Evolutionary conservation across 768 basidiomycete species (phyloP), one percentile per base, ranked within the genome.

Genomic region (Asterophora lycoperdoides): DNA sequence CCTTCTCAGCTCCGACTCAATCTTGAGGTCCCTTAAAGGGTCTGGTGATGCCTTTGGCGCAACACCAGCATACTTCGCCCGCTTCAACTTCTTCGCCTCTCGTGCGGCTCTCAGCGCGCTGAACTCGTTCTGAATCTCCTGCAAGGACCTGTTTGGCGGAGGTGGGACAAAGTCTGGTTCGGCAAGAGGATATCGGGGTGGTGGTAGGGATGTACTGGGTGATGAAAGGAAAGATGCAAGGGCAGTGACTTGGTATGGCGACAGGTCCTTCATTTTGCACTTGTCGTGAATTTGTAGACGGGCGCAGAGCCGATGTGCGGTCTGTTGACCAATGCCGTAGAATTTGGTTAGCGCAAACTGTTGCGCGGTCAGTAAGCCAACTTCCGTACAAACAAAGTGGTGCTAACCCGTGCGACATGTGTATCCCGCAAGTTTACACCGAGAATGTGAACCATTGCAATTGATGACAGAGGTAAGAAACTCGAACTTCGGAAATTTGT

Each of bases 161-260:
- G 70, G 76, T 18, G 80, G 76, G 33, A 68, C 65, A 63, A 75
- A 85, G 42, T 68, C 55, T 10, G 76, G 71, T 2, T 73, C 56
- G 1, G 89, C 87, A 29, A 92, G 78, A 10, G 84, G 84, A 54
- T 83, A 77, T 32, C 76, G 76, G 5, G 83, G 79, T 3, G 88
- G 76, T 9, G 80, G 74, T 0, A 83, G 72, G 2, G 86, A 79
- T 14, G 89, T 93, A 18, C 79, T 70, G 1, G 96, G 94, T 0
- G 93, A 89, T 4, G 94, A 93, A 8, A 99, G 83, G 68, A 92
- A 95, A 5, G 95, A 89, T 10, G 93, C 86, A n/a, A 99, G 78
- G 13, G 86, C 79, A 11, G 93, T 96, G 42, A 94, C 73, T 77
- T 99, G 96, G 30, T 80, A 74, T 26, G 93, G 84, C 20, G 90